Base-by-base conservation (phyloP, 495 filamentous ascomycete species). In the Pyrenula massariospora region DNA sequence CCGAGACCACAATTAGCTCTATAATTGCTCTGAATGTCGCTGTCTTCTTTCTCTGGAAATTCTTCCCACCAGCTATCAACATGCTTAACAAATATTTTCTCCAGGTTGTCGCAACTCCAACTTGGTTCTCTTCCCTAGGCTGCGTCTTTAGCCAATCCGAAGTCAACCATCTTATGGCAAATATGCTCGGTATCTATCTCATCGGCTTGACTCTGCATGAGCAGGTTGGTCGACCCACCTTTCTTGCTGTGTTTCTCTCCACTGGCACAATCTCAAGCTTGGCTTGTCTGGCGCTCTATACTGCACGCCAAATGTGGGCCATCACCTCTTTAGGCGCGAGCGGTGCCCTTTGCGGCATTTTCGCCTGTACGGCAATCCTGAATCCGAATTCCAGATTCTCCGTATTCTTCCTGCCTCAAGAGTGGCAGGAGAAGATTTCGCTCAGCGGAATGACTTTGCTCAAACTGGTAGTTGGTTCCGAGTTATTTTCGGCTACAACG, bases 201-300 rank as follows among this genome's bases (percentile, higher is more conserved):
- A 70, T 85, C 59, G 85, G 85, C 11, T 73, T 75, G 10, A 59
- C 58, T 77, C 78, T 93, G 12, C 88, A 95, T 72, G 91, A 96
- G 62, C 85, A 95, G 55, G 78, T 96, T 54, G 92, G 91, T 48
- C 80, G 92, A 20, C 90, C 85, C 47, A 80, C 84, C 58, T 95
- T 96, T 69, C 73, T 98, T 2, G 83, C 85, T 8, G 72, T 95
- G 3, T 94, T 89, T 67, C 61, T 94, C 42, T 69, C 80, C 0
- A 73, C 81, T 2, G 91, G 89, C 48, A 77, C 79, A 0, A 22
- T 88, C 12, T 85, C 83, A 25, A 84, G 84, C 48, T 78, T 88
- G 57, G 66, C 73, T 1, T 84, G 82, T 22, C 71, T 96, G 53
- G 62, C 74, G 11, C 67, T 66, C 25, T 75, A 80, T 53, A 84